A percentile compares a stretch with the other conserved stretches of the same genome.
Evolutionary conservation across 2,329 filamentous ascomycete species (phyloP).

Genomic region (Pestalotiopsis sp.): DNA sequence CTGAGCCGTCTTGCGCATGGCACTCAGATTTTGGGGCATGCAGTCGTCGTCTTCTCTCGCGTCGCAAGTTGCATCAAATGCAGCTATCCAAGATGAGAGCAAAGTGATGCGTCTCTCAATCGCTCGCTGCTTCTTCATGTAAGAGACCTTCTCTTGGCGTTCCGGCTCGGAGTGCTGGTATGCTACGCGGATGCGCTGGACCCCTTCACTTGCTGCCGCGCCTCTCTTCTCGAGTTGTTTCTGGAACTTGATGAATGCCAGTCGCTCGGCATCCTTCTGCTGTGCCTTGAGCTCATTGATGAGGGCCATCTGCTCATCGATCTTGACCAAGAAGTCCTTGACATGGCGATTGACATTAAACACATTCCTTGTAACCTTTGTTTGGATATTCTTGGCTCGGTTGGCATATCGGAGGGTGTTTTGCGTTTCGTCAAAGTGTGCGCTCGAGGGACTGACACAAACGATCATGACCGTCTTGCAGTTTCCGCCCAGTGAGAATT

Average conservation of each 20-base stretch:
- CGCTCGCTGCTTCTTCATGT: constrained; percentile 80
- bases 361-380: constrained; percentile 97
- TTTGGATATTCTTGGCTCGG: constrained; percentile 98
- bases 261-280: constrained; percentile 83
- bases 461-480: constrained; percentile 99
- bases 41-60: constrained; percentile 67
- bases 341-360: constrained; percentile 99
- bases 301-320: constrained; percentile 95
- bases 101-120: constrained; percentile 84
- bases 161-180: constrained; percentile 81
- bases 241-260: constrained; percentile 84
- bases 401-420: constrained; percentile 98
- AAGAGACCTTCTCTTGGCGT: constrained; percentile 75
- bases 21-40: constrained; percentile 68
- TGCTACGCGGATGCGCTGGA: constrained; percentile 77
- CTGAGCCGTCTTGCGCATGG: constrained; percentile 85
- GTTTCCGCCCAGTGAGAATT: constrained; percentile 96
- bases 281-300: constrained; percentile 95
- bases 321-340: constrained; percentile 99
- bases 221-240: constrained; percentile 90
- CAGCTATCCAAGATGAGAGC: constrained; percentile 89
- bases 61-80: constrained; percentile 84
- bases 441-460: constrained; percentile 93
- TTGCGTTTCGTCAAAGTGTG: constrained; percentile 97
- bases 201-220: constrained; percentile 72